These are phyloP conservation scores for Steccherinum ochraceum DNA, from an alignment of 768 basidiomycete genomes.

Conservation along the genomic window DNA sequence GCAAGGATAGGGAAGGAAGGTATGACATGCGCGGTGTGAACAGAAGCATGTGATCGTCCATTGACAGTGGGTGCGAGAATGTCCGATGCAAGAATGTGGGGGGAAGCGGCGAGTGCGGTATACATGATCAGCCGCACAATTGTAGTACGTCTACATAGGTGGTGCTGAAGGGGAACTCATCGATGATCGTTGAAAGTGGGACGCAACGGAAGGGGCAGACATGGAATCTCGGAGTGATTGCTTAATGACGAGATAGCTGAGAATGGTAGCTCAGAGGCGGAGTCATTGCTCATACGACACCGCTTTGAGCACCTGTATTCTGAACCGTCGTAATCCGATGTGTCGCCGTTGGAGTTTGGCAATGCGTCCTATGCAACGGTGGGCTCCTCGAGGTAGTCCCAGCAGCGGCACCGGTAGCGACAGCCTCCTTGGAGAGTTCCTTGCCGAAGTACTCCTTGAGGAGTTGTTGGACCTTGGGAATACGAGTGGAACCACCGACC, in stretches of 20 bases:
- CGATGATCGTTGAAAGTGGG: conserved; percentile 54
- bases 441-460: conserved; percentile 97
- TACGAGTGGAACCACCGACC: conserved; percentile 97
- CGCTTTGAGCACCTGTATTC: conserved; percentile 52
- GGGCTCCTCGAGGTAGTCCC: conserved; percentile 56
- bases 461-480: conserved; percentile 98
- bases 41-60: not conserved
- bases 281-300: conserved; percentile 60
- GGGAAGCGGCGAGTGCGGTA: not conserved
- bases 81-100: not conserved
- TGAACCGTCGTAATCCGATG: conserved; percentile 21
- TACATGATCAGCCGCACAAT: conserved; percentile 9
- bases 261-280: conserved; percentile 45
- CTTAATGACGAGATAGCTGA: conserved; percentile 54
- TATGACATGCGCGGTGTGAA: not conserved
- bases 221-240: conserved; percentile 55
- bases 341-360: conserved; percentile 45
- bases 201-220: conserved; percentile 44
- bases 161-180: conserved; percentile 56
- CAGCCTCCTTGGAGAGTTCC: conserved; percentile 98
- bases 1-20: conserved; percentile 3
- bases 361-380: conserved; percentile 41
- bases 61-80: not conserved
- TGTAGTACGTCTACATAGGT: conserved; percentile 27
- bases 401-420: conserved; percentile 97